Base-by-base conservation (phyloP, 129 eudicot species). In the Centella asiatica region DNA sequence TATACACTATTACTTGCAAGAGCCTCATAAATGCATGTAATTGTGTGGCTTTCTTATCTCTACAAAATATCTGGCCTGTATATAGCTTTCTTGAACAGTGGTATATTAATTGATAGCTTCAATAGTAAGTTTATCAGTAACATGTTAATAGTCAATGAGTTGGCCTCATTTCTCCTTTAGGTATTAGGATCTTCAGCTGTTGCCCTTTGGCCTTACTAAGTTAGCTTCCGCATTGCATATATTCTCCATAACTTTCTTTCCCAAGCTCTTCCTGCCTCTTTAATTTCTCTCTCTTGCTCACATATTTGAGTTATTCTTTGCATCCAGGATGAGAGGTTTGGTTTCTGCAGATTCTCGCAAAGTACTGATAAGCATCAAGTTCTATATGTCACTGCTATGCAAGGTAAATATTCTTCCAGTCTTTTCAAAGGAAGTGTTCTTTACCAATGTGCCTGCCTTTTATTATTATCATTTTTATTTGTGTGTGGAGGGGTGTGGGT, bases 301-400 rank as follows among this genome's bases (percentile, higher is more conserved):
- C 26, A 24, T 51, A 24, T 31, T 51, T 51, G 31, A 67, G 62
- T 39, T 27, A 33, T 68, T 36, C 60, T 20, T 71, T 33, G 31
- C 36, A 28, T 74, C 44, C 83, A 90, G 98, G 90, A 74, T 77
- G 98, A 90, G 76, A 53, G 76, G 24, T 84, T 90, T 63, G 87
- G 95, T 61, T 90, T 69, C 70, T 87, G 95, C 64, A 80, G 82
- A 71, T 90, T 87, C 72, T 77, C 94, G 13, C 84, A 75, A 33
- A 74, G 68, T 40, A 58, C 52, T 40, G 78, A 74, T 66, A 68
- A 83, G 22, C 74, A 83, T 46, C 85, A 73, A 66, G 74, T 84
- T 51, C 77, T 90, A 5, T 90, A 90, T 59, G 70, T 74, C 58
- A 84, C 89, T 42, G 78, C 86, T 59, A 81, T 77, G 89, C 78